Evolutionary conservation across 169 alveolate genomes (phyloP).

Genomic region (Eimeria brunetti): DNA sequence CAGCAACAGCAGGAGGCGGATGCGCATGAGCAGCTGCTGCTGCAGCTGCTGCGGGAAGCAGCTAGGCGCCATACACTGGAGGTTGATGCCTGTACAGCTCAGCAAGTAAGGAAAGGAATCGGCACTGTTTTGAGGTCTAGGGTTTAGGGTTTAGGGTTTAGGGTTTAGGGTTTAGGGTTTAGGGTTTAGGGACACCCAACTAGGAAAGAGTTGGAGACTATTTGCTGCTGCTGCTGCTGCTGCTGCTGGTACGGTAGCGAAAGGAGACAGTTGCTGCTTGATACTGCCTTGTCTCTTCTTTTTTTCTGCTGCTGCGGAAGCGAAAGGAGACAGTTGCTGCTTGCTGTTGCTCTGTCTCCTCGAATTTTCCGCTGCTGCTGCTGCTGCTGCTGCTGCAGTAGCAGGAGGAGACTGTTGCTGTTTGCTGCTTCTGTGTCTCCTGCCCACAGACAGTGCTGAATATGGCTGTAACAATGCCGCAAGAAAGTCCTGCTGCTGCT

Average conservation of each 20-base stretch:
- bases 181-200: not conserved
- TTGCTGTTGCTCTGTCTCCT: no score
- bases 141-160: not conserved
- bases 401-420: not conserved
- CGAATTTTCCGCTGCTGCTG: not conserved
- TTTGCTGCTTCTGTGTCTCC: constrained; percentile 8
- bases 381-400: not conserved
- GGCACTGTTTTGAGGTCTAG: not conserved
- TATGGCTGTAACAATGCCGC: constrained; percentile 58
- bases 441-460: constrained; percentile 17
- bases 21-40: not conserved
- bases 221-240: no score
- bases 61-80: not conserved
- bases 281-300: no score
- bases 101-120: constrained; percentile 19
- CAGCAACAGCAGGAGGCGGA: not conserved
- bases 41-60: constrained; percentile 51
- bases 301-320: no score
- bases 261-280: no score
- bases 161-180: not conserved
- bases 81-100: constrained; percentile 11
- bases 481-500: constrained; percentile 45
- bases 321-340: no score
- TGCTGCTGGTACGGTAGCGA: no score
- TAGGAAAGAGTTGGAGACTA: not conserved